phyloP scores from a whole-genome alignment of 75 land plant genomes.

The Picea sitchensis region DNA sequence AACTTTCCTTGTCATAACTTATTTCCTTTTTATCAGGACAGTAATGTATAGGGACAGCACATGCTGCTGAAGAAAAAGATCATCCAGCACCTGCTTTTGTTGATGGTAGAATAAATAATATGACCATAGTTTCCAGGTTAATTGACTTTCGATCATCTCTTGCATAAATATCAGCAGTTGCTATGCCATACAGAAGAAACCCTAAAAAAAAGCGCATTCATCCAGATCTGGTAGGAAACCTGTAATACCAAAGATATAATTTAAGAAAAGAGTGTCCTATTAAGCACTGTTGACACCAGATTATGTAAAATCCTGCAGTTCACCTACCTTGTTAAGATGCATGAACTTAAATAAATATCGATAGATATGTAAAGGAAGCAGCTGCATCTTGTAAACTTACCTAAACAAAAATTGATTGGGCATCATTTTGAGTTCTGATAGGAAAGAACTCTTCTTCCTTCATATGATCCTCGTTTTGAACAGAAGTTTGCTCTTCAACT shows the following conservation, averaged over 20 bases:
- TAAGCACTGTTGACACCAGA: not conserved
- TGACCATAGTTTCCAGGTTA: not conserved
- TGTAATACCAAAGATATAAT: not conserved
- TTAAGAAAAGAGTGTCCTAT: not conserved
- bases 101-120: not conserved
- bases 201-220: not conserved
- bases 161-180: not conserved
- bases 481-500: not conserved
- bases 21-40: not conserved
- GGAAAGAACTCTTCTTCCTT: conserved; percentile 6
- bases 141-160: not conserved
- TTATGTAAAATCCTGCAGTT: not conserved
- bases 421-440: conserved; percentile 6
- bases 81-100: not conserved
- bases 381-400: not conserved
- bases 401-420: not conserved
- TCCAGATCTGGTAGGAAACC: not conserved
- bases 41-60: not conserved
- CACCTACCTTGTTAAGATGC: not conserved
- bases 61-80: not conserved
- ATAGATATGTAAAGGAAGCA: not conserved
- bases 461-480: conserved; percentile 3
- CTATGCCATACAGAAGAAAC: not conserved
- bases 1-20: not conserved
- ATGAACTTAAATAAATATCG: not conserved